phyloP scores from a whole-genome alignment of 495 filamentous ascomycete genomes.

The Daldinia childiae region DNA sequence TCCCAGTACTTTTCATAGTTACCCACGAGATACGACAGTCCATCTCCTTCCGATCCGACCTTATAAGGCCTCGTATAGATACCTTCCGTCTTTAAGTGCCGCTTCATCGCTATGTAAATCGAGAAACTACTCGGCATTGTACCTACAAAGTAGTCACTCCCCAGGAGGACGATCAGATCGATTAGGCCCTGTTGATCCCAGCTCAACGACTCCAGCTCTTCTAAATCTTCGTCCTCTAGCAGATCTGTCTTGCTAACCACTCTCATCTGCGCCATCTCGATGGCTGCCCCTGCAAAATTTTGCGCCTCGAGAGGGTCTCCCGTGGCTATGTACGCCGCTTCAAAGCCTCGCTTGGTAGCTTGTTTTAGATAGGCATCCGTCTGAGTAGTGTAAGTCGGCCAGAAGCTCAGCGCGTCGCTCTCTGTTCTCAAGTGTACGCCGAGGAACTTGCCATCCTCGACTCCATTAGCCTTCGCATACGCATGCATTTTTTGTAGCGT shows the following conservation, averaged over 20 bases:
- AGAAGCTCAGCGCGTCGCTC: slow-evolving; percentile 54
- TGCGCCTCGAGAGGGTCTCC: slow-evolving; percentile 54
- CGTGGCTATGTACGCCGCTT: slow-evolving; percentile 55
- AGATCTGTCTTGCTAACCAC: slow-evolving; percentile 52
- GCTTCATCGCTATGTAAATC: slow-evolving; percentile 56
- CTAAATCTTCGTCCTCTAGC: slow-evolving; percentile 46
- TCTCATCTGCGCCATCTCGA: slow-evolving; percentile 45
- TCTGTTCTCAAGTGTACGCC: slow-evolving; percentile 57
- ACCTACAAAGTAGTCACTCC: slow-evolving; percentile 54
- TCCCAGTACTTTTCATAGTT: slow-evolving; percentile 57
- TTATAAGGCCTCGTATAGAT: slow-evolving; percentile 56
- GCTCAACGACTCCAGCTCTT: slow-evolving; percentile 49
- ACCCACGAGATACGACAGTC: slow-evolving; percentile 54
- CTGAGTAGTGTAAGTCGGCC: slow-evolving; percentile 56
- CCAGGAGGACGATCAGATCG: slow-evolving; percentile 54
- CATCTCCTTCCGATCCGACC: slow-evolving; percentile 55
- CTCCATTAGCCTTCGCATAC: slow-evolving; percentile 41
- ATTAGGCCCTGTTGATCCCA: slow-evolving; percentile 59
- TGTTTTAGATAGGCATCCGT: slow-evolving; percentile 50
- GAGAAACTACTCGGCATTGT: slow-evolving; percentile 60
- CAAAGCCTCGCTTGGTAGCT: slow-evolving; percentile 44
- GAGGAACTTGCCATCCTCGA: slow-evolving; percentile 43
- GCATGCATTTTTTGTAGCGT: slow-evolving; percentile 48
- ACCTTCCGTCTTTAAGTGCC: slow-evolving; percentile 52
- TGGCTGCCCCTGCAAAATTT: slow-evolving; percentile 47